These are phyloP conservation scores for Aquilaria yunnanensis DNA, from an alignment of 345 rosid species.

Conservation along the genomic window DNA sequence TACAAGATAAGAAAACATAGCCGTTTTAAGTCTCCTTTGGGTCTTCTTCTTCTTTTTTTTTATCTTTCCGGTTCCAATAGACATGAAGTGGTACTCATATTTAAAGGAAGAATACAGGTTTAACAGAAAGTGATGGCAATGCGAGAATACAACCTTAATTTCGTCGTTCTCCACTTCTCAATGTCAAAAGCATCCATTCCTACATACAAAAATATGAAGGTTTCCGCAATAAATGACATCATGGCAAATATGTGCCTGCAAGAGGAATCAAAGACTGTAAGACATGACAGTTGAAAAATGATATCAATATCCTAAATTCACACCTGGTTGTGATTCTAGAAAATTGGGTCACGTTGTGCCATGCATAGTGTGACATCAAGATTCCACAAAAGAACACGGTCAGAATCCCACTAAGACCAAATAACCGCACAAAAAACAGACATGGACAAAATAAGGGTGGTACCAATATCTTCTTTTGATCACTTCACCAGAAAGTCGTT, in stretches of 20 bases:
- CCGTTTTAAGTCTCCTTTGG: background rate
- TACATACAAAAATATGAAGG: conserved; percentile 83
- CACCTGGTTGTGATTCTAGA: conserved; percentile 83
- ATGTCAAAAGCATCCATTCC: conserved; percentile 93
- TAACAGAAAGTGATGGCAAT: background rate
- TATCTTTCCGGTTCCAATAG: too few species aligned
- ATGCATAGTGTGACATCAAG: conserved; percentile 84
- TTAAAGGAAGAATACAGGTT: background rate
- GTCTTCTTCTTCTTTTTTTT: background rate
- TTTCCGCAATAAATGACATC: conserved; percentile 86
- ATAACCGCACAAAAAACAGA: conserved; percentile 40
- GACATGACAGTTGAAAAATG: background rate
- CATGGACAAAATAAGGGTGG: too few species aligned
- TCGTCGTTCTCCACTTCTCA: conserved; percentile 74
- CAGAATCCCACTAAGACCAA: conserved; percentile 81
- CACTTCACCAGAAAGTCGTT: too few species aligned
- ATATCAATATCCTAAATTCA: conserved; percentile 10
- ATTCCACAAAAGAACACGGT: conserved; percentile 89
- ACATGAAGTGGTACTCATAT: background rate
- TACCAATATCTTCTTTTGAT: background rate
- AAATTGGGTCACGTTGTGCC: conserved; percentile 65
- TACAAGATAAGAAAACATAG: background rate
- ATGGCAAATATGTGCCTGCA: conserved; percentile 78
- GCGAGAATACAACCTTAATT: conserved; percentile 39
- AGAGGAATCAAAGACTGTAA: conserved; percentile 4